Evolutionary conservation across 129 eudicot genomes (phyloP).

Genomic region (sunflower (Helianthus annuus)): DNA sequence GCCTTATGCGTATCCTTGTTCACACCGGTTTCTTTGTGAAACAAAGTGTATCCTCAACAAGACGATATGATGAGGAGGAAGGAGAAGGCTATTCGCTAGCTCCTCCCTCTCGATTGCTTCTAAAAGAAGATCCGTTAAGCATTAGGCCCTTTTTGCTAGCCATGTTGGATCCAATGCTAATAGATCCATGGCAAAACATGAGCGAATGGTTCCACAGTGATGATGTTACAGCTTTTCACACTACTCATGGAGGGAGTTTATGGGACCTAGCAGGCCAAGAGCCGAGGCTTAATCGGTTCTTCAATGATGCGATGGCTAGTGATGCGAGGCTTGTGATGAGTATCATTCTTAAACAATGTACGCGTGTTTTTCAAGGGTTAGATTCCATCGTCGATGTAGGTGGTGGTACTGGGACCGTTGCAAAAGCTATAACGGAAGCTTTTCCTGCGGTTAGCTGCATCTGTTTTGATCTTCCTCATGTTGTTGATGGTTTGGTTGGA

Average conservation of each 20-base stretch:
- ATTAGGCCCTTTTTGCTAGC: constrained; percentile 12
- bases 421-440: constrained; percentile 20
- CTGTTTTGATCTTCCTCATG: constrained; percentile 39
- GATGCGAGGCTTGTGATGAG: constrained; percentile 21
- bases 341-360: constrained; percentile 12
- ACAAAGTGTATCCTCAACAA: neutral
- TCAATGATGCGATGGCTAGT: constrained; percentile 26
- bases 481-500: constrained; percentile 26
- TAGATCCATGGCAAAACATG: constrained; percentile 23
- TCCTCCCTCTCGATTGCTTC: constrained; percentile 39
- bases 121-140: constrained; percentile 29
- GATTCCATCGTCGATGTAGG: constrained; percentile 39
- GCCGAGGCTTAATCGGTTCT: neutral
- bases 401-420: constrained; percentile 38
- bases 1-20: constrained; percentile 51
- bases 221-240: constrained; percentile 10
- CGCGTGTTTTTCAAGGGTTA: constrained; percentile 10
- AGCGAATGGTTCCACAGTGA: constrained; percentile 25
- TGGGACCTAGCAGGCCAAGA: constrained; percentile 17
- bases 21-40: constrained; percentile 43
- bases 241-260: neutral
- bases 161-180: constrained; percentile 16
- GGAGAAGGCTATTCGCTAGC: constrained; percentile 46
- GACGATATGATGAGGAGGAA: neutral
- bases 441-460: constrained; percentile 19